A percentile compares a stretch with the other conserved stretches of the same genome.
These are phyloP conservation scores for Ormosia semicastrata DNA, from an alignment of 306 rosid species.

Conservation along the genomic window DNA sequence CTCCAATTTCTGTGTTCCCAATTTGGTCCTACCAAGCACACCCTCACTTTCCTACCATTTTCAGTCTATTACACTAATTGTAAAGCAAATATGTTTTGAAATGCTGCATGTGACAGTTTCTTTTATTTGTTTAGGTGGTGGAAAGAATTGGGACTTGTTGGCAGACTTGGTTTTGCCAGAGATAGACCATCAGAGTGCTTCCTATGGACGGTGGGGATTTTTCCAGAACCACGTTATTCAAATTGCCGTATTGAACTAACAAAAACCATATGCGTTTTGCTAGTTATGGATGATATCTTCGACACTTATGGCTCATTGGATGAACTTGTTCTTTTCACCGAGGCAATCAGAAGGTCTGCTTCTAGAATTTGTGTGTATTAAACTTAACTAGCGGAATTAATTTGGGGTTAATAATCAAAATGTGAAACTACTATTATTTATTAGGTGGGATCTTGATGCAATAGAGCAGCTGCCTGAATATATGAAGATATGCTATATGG, in stretches of 20 bases:
- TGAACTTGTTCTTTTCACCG: slow-evolving; percentile 46
- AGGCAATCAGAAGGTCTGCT: slow-evolving; percentile 43
- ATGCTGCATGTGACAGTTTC: not conserved
- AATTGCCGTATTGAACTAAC: slow-evolving; percentile 39
- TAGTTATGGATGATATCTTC: slow-evolving; percentile 42
- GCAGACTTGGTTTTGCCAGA: slow-evolving; percentile 45
- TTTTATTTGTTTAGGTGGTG: slow-evolving; percentile 46
- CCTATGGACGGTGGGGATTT: slow-evolving; percentile 45
- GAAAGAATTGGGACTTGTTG: slow-evolving; percentile 41
- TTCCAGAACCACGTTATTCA: slow-evolving; percentile 41
- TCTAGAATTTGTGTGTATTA: not conserved
- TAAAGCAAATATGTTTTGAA: not conserved
- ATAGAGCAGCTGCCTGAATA: slow-evolving; percentile 44
- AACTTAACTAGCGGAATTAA: not conserved
- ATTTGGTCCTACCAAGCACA: not conserved
- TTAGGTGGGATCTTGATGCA: slow-evolving; percentile 52
- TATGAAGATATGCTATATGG: slow-evolving; percentile 51
- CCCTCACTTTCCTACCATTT: not conserved
- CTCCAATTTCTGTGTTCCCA: not conserved
- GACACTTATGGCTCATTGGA: slow-evolving; percentile 47
- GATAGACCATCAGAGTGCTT: slow-evolving; percentile 54
- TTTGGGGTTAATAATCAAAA: not conserved
- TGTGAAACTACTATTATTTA: not conserved
- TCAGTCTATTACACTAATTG: not conserved
- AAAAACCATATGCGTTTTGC: slow-evolving; percentile 39